Evolutionary conservation across 2,329 filamentous ascomycete genomes (phyloP).

Genomic region (Ambrosiella cleistominuta): DNA sequence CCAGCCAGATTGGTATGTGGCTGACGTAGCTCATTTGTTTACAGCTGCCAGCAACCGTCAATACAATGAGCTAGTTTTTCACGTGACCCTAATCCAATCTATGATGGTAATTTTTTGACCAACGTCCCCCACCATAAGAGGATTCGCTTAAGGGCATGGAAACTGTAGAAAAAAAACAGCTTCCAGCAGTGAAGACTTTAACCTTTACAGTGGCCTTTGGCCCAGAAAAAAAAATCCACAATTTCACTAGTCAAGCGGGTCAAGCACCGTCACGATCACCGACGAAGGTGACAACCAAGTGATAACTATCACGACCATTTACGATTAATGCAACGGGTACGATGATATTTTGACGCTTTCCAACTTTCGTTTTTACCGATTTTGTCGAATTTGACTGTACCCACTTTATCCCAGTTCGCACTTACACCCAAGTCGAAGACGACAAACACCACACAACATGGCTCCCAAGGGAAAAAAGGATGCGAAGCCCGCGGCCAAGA

Average conservation of each 20-base stretch:
- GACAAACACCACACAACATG: slow-evolving; percentile 34
- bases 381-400: not conserved
- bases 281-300: slow-evolving; percentile 1
- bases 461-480: slow-evolving; percentile 41
- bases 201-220: slow-evolving; percentile 1
- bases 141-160: slow-evolving; percentile 7
- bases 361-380: not conserved
- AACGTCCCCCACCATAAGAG: slow-evolving; percentile 11
- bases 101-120: slow-evolving; percentile 8
- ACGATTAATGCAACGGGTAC: not conserved
- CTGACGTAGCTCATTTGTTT: slow-evolving; percentile 1
- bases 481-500: slow-evolving; percentile 37
- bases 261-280: slow-evolving; percentile 1
- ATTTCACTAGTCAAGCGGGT: not conserved
- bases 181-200: slow-evolving; percentile 2
- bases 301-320: slow-evolving; percentile 9
- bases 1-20: slow-evolving; percentile 3
- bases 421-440: not conserved
- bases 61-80: fast-evolving
- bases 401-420: not conserved
- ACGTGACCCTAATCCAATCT: slow-evolving; percentile 7
- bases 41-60: slow-evolving; percentile 5
- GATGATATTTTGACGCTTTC: not conserved
- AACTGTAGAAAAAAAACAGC: slow-evolving; percentile 2
- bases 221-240: slow-evolving; percentile 4